A percentile compares a stretch with the other conserved stretches of the same genome.
These are phyloP conservation scores for Meripilus lineatus DNA, from an alignment of 1,284 basidiomycete genomes.

Conservation along the genomic window DNA sequence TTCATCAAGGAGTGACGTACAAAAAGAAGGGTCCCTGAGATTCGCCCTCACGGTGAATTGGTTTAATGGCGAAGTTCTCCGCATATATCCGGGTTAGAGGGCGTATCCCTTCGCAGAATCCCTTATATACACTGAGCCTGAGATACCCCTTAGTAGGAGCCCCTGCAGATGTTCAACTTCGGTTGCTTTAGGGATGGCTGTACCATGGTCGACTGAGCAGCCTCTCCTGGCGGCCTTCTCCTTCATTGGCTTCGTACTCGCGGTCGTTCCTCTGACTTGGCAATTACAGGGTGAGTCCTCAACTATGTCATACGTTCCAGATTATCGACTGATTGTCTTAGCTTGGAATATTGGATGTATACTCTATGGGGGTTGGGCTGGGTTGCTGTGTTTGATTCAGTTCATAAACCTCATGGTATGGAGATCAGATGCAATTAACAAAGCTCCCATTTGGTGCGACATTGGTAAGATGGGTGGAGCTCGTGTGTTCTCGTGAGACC, in stretches of 20 bases:
- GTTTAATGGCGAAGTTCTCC: too few relatives aligned
- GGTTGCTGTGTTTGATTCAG: slow-evolving; percentile 24
- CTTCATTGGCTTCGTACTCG: slow-evolving; percentile 4
- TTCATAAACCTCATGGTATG: slow-evolving; percentile 34
- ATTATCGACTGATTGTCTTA: too few relatives aligned
- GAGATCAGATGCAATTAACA: slow-evolving; percentile 27
- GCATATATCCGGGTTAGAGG: too few relatives aligned
- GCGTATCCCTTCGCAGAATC: too few relatives aligned
- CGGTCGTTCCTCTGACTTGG: slow-evolving; percentile 5
- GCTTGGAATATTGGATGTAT: slow-evolving; percentile 16
- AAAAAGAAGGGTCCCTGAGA: too few relatives aligned
- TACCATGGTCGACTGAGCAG: slow-evolving; percentile 7
- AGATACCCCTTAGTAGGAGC: too few relatives aligned
- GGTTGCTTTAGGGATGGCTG: too few relatives aligned
- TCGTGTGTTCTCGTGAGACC: neutral
- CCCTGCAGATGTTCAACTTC: too few relatives aligned
- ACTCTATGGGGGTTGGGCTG: slow-evolving; percentile 16
- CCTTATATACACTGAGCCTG: too few relatives aligned
- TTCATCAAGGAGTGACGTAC: too few relatives aligned
- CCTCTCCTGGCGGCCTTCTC: slow-evolving; percentile 1
- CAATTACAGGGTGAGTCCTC: slow-evolving; percentile 7
- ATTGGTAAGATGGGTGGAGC: slow-evolving; percentile 27
- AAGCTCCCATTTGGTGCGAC: slow-evolving; percentile 38
- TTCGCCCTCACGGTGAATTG: too few relatives aligned
- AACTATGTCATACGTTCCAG: too few relatives aligned